Evolutionary conservation across 2,329 filamentous ascomycete species (phyloP).

Genomic region (Pestalotiopsis sp.): DNA sequence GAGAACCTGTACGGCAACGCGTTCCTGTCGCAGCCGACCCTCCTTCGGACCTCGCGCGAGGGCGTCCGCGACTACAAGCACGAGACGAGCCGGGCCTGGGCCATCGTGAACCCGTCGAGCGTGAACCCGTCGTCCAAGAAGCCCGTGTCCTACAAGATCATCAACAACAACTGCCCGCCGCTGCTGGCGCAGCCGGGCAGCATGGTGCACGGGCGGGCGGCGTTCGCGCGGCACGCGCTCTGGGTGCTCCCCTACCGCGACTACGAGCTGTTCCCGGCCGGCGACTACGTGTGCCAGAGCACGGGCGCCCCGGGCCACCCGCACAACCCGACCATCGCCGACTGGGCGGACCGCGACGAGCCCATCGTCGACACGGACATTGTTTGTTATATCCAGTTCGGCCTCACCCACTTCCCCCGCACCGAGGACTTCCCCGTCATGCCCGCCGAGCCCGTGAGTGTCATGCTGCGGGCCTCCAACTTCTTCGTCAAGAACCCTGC

Average conservation of each 20-base stretch:
- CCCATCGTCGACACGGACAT: constrained; percentile 57
- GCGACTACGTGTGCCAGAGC: constrained; percentile 55
- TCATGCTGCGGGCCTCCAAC: constrained; percentile 17
- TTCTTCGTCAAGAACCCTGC: constrained; percentile 18
- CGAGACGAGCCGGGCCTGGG: constrained; percentile 38
- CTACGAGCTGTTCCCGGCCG: constrained; percentile 52
- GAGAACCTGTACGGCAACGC: constrained; percentile 51
- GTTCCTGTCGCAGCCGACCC: constrained; percentile 44
- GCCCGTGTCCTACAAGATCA: constrained; percentile 52
- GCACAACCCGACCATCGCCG: constrained; percentile 39
- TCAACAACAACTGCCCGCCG: constrained; percentile 47
- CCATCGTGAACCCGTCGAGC: constrained; percentile 47
- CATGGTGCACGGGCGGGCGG: constrained; percentile 43
- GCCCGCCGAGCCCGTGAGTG: constrained; percentile 18
- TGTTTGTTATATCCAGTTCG: constrained; percentile 51
- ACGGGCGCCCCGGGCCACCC: constrained; percentile 47
- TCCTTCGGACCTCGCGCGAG: constrained; percentile 42
- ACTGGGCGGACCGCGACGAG: constrained; percentile 54
- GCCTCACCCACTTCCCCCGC: constrained; percentile 56
- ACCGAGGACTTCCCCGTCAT: constrained; percentile 54
- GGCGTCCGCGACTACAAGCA: constrained; percentile 59
- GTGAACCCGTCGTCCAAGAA: constrained; percentile 50
- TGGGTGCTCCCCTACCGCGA: constrained; percentile 55
- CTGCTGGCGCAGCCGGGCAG: constrained; percentile 48
- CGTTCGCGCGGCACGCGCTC: constrained; percentile 47